Evolutionary conservation across 164 flowering plant species (phyloP).

Genomic region (Kingdonia uniflora): DNA sequence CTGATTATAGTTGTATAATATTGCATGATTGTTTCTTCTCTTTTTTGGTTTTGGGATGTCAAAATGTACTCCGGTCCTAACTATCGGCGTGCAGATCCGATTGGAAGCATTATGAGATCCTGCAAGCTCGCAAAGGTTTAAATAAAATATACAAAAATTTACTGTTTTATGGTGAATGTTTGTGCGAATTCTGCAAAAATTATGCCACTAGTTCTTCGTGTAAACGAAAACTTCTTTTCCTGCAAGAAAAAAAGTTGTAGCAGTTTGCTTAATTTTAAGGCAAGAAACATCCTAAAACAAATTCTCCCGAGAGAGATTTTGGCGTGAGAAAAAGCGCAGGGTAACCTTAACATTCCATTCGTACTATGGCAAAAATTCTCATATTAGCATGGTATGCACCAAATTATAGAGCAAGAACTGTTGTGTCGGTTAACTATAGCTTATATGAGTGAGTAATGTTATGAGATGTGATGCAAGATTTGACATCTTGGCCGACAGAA

Average conservation of each 20-base stretch:
- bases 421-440: neutral
- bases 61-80: neutral
- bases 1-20: neutral
- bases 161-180: too few species aligned
- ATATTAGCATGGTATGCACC: neutral
- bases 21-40: neutral
- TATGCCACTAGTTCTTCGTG: too few species aligned
- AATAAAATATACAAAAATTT: too few species aligned
- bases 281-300: too few species aligned
- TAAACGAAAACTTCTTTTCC: too few species aligned
- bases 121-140: neutral
- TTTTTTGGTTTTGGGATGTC: neutral
- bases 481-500: neutral
- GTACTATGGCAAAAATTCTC: neutral
- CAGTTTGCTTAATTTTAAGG: too few species aligned
- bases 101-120: neutral
- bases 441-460: too few species aligned
- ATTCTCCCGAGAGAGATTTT: too few species aligned
- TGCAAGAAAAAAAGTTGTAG: too few species aligned
- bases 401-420: neutral
- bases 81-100: neutral
- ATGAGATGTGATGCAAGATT: neutral
- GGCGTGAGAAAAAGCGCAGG: too few species aligned
- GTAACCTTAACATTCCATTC: too few species aligned
- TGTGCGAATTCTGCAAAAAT: too few species aligned